Base-by-base conservation (phyloP, 75 land plant species). In the Pinus taeda region DNA sequence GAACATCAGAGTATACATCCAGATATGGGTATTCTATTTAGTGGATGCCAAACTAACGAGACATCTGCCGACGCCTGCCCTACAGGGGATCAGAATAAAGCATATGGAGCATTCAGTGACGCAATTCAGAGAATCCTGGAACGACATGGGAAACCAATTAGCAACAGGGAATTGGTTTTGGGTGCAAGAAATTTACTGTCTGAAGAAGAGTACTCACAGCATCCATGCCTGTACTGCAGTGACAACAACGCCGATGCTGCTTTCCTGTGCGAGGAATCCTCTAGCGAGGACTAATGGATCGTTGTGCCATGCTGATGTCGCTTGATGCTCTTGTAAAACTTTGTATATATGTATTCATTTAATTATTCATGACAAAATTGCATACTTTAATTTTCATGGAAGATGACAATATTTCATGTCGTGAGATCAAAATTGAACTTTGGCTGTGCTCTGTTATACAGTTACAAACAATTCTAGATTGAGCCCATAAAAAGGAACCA, bases 51-150 rank as follows among this genome's bases (percentile, higher is more conserved):
- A 80, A 77, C 97, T 0, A 73, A 90, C 70, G 89, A 96, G 70
- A 96, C 97, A 0, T 96, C 98, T 1, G 97, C 98, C 2, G 98
- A 96, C 76, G 97, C 95, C 6, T 90, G 81, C 62, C 95, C 97
- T 12, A 11, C 86, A 0, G 90, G 93, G 4, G 65, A 83, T 60
- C 63, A 79, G 9, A 20, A 59, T 21, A 81, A 82, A 7, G 84
- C 97, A 15, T 92, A 90, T 76, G 99, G 99, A 11, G 97, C 99
- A 45, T 78, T 92, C 57, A 96, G 93, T 81, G 90, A 96, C 60
- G 97, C 95, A 18, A 83, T 94, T 69, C 95, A 96, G 81, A 84
- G 66, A 13, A 88, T 94, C 9, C 71, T 94, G n/a, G 60, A 66
- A 3, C 82, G 84, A 36, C 75, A 82, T 1, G 84, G 78, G 49